Base-by-base conservation (phyloP, 495 filamentous ascomycete genomes). In the Amniculicola lignicola region DNA sequence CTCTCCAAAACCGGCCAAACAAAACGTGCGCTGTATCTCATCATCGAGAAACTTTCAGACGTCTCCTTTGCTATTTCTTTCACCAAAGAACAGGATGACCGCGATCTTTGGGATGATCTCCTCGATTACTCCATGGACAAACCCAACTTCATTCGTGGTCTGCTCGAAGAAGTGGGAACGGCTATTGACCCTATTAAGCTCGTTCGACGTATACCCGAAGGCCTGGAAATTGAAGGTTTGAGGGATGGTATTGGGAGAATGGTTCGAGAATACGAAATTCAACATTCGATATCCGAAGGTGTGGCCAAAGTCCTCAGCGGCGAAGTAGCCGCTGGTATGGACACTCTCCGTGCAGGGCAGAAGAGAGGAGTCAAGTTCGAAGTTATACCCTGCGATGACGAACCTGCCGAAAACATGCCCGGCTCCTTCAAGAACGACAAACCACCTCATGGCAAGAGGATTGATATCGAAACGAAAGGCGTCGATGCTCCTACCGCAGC, bases 51-150 rank as follows among this genome's bases (percentile, higher is more conserved):
- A 7, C 77, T 98, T 4, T 81, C 81, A 51, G 90, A 97, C 62
- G 89, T 97, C 37, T 86, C 83, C 3, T 87, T 90, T 53, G 93
- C 93, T 39, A 97, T 98, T 57, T 79, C 85, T 6, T 98, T 97
- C 58, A 90, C 90, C 42, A 95, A 96, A 69, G 84, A 89, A 40
- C 90, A 96, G 67, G 80, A 90, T 53, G 92, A 97, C 54, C 81
- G 82, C 0, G 88, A 92, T 61, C 78, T 98, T 0, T 98, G 93
- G 93, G 85, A 95, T 57, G 93, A 98, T 63, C 78, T 98, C 9
- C 82, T 98, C 18, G 81, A 90, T 54, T 96, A 96, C 73, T 86
- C 82, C 19, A 97, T 98, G 94, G 89, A 95, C 69, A 95, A 95
- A 60, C 93, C 93, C 0, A 79, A 79, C 12, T 98, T 98, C 73